Conservation (phyloP, 139 green algal genomes). For the Mesotaenium endlicherianum region DNA sequence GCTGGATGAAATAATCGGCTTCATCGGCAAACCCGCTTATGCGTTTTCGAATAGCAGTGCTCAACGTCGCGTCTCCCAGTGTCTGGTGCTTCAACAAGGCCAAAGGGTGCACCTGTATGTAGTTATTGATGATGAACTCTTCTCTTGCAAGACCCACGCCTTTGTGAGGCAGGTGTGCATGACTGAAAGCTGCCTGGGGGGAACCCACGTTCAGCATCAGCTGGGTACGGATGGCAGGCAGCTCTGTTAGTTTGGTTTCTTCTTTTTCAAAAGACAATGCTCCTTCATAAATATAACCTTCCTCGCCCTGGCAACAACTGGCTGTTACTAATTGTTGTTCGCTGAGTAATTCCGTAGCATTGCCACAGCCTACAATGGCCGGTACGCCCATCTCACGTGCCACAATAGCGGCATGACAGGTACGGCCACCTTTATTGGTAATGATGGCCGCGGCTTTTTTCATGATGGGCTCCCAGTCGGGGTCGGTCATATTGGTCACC, state of each 20-base stretch:
- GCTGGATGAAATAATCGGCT: constrained; percentile 18
- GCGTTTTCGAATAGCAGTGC: neutral
- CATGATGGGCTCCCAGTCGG: constrained; percentile 38
- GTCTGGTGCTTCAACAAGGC: neutral
- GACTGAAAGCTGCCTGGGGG: neutral
- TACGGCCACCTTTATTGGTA: constrained; percentile 34
- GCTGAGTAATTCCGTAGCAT: neutral
- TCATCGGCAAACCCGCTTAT: neutral
- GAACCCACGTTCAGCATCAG: constrained; percentile 22
- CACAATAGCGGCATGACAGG: constrained; percentile 40
- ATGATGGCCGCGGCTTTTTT: constrained; percentile 31
- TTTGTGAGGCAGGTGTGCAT: constrained; percentile 16
- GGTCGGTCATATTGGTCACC: constrained; percentile 37
- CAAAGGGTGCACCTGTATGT: constrained; percentile 22
- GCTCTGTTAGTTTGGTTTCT: neutral
- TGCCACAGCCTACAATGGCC: constrained; percentile 5
- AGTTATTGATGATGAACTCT: constrained; percentile 36
- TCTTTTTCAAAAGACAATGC: neutral
- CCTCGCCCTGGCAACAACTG: constrained; percentile 15
- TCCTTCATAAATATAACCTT: constrained; percentile 11
- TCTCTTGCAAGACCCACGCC: constrained; percentile 32
- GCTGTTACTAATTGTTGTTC: constrained; percentile 5
- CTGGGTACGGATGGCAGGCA: neutral
- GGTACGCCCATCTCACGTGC: constrained; percentile 36
- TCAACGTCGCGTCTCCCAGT: neutral